A percentile compares a stretch with the other conserved stretches of the same genome.
These are phyloP conservation scores for Articulospora tetracladia DNA, from an alignment of 495 filamentous ascomycete genomes.

Conservation along the genomic window DNA sequence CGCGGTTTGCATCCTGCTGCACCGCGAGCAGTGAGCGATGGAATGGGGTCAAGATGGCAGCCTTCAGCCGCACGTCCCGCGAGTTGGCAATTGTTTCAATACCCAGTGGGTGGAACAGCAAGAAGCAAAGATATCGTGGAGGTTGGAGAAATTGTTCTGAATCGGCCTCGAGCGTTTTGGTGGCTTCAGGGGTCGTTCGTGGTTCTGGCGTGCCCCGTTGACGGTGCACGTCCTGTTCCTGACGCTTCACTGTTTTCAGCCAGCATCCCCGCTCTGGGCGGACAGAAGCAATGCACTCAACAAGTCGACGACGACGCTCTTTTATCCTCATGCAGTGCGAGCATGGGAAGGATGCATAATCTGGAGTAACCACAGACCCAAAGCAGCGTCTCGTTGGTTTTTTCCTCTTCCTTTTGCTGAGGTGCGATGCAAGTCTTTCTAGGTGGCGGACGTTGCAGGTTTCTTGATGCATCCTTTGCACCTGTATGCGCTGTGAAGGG, in stretches of 20 bases:
- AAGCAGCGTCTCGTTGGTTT: background rate
- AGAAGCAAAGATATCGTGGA: background rate
- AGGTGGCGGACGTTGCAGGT: background rate
- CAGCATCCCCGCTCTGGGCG: background rate
- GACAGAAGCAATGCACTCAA: too few relatives aligned
- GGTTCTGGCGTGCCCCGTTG: background rate
- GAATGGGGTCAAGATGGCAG: too few relatives aligned
- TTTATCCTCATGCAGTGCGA: background rate
- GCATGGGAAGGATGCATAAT: too few relatives aligned
- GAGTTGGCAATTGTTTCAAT: background rate
- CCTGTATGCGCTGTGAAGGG: background rate
- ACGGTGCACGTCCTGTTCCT: background rate
- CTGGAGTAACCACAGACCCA: background rate
- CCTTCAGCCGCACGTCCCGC: too few relatives aligned
- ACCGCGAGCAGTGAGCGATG: too few relatives aligned
- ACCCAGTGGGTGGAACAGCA: background rate
- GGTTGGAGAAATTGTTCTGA: background rate
- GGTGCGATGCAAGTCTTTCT: background rate
- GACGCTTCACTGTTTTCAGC: constrained; percentile 1
- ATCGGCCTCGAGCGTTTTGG: background rate
- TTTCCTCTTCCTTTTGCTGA: background rate
- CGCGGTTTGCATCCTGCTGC: too few relatives aligned
- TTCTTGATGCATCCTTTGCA: background rate
- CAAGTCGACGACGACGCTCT: background rate
- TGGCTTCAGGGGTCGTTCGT: background rate